phyloP scores from a whole-genome alignment of 345 rosid genomes.

The Citrus inodora region DNA sequence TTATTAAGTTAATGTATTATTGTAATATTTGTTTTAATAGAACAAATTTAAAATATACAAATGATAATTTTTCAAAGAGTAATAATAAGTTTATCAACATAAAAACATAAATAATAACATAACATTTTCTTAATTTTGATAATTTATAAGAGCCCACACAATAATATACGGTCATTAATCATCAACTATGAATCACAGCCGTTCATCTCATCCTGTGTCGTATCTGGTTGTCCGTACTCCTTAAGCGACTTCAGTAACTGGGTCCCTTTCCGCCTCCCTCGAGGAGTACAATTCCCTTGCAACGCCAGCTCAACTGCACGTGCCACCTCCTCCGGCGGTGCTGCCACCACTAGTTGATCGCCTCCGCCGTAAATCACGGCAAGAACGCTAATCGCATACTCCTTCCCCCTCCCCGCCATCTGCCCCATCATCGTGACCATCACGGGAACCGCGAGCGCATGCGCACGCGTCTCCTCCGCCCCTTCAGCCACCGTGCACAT shows the following conservation, averaged over 20 bases:
- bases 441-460: conserved; percentile 82
- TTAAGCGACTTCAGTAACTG: conserved; percentile 70
- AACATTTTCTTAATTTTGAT: too few species aligned
- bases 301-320: conserved; percentile 77
- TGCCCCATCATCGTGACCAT: conserved; percentile 92
- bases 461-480: conserved; percentile 71
- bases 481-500: conserved; percentile 74
- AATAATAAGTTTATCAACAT: too few species aligned
- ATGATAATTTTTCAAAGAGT: too few species aligned
- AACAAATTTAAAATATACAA: rapidly evolving
- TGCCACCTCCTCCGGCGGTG: conserved; percentile 87
- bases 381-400: conserved; percentile 77
- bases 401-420: conserved; percentile 73
- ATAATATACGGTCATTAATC: not conserved
- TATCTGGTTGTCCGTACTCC: conserved; percentile 59
- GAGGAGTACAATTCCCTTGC: conserved; percentile 69
- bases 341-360: conserved; percentile 28
- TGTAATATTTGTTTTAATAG: too few species aligned
- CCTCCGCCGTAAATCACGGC: conserved; percentile 50
- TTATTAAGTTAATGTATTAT: too few species aligned
- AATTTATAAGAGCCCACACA: not conserved
- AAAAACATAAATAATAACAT: too few species aligned
- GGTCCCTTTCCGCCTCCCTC: conserved; percentile 78
- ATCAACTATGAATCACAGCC: conserved; percentile 23
- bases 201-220: conserved; percentile 36